Percentiles rank a stretch among this genome's conserved stretches.
phyloP scores from a whole-genome alignment of 176 grass and related monocot genomes.

The Hyparrhenia diplandra region DNA sequence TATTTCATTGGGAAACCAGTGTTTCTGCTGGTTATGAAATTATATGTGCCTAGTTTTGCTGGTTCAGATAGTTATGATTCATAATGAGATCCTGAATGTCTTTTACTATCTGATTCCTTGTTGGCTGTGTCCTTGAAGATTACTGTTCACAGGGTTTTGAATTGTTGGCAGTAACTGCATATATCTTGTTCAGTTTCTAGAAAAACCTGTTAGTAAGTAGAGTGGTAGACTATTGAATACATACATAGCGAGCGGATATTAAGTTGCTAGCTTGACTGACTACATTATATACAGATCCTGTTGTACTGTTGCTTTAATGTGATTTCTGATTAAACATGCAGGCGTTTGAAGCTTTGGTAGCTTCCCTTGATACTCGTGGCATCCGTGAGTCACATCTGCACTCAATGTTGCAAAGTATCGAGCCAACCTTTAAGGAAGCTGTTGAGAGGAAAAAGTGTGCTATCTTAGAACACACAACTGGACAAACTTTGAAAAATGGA shows the following conservation, averaged over 20 bases:
- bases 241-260: background rate
- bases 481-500: conserved; percentile 39
- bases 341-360: conserved; percentile 75
- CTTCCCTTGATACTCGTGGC: conserved; percentile 84
- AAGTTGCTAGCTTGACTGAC: background rate
- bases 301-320: conserved; percentile 13
- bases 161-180: background rate
- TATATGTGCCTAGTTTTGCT: background rate
- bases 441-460: conserved; percentile 44
- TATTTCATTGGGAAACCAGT: background rate
- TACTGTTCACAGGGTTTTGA: conserved; percentile 6
- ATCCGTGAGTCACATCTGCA: conserved; percentile 76
- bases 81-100: background rate
- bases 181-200: background rate
- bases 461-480: conserved; percentile 10
- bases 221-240: background rate
- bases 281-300: background rate
- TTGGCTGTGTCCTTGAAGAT: background rate
- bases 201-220: background rate
- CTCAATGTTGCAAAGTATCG: conserved; percentile 84
- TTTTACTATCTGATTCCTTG: background rate
- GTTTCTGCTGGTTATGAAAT: background rate
- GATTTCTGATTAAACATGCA: conserved; percentile 32
- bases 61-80: background rate
- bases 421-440: conserved; percentile 83